Conservation (phyloP, 2,329 filamentous ascomycete genomes). For the Aschersonia sp. region DNA sequence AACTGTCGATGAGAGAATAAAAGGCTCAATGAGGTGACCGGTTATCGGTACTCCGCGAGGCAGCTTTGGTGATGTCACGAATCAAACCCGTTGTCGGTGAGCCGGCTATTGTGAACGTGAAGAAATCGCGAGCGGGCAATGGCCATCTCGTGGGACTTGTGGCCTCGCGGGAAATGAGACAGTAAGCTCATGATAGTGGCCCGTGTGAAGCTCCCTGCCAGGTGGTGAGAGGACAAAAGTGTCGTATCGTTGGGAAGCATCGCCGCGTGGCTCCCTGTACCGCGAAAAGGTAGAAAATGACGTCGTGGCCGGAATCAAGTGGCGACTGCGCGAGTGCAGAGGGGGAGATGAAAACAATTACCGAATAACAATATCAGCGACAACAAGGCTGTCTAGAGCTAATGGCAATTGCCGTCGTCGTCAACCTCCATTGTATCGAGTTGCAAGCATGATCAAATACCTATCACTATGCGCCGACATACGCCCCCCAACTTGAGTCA, state of each 20-base stretch:
- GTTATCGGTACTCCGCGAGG: too few relatives aligned
- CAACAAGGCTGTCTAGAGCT: not conserved
- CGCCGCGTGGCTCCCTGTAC: not conserved
- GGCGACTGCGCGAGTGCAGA: not conserved
- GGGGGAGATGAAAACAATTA: not conserved
- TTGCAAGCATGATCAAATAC: not conserved
- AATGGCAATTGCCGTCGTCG: not conserved
- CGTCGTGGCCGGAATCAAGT: not conserved
- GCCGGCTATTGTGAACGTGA: not conserved
- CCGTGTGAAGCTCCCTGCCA: too few relatives aligned
- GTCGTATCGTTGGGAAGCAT: not conserved
- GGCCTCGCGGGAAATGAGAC: not conserved
- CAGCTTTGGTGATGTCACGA: not conserved
- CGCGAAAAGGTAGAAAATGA: slow-evolving; percentile 1
- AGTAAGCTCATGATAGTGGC: not conserved
- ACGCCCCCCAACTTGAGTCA: too few relatives aligned
- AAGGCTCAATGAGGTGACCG: too few relatives aligned
- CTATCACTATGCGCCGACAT: not conserved
- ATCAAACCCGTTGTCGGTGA: not conserved
- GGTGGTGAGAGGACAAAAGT: not conserved
- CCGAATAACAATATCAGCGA: not conserved
- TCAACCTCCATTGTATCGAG: not conserved
- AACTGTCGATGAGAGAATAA: too few relatives aligned
- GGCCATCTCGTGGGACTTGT: not conserved
- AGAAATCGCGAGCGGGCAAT: not conserved